Percentiles rank a stretch among this genome's conserved stretches.
phyloP scores from a whole-genome alignment of 371 early-diverging fungal species.

The Sanchytrium tribonematis region DNA sequence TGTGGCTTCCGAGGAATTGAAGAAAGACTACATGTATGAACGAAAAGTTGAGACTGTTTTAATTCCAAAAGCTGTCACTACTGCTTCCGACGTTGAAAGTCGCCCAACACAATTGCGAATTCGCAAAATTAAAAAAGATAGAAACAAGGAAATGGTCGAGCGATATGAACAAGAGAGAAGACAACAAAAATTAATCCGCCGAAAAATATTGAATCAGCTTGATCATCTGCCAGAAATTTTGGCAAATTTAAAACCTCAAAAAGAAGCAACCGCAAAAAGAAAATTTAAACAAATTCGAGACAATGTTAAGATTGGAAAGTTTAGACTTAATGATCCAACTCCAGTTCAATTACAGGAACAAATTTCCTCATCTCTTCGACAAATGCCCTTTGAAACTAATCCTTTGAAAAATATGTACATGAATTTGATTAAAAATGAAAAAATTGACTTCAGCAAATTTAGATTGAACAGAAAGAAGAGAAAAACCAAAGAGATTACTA shows the following conservation, averaged over 20 bases:
- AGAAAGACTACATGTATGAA: background rate
- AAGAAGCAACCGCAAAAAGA: background rate
- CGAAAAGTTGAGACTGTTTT: background rate
- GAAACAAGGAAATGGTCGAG: background rate
- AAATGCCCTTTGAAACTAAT: background rate
- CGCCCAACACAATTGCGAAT: background rate
- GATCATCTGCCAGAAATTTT: background rate
- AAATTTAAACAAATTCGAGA: background rate
- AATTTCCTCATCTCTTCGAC: background rate
- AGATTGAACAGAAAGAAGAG: background rate
- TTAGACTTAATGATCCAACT: background rate
- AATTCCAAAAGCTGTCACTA: background rate
- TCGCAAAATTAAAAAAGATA: background rate
- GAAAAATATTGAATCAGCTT: background rate
- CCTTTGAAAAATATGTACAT: background rate
- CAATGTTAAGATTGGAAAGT: slow-evolving; percentile 1
- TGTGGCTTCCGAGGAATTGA: background rate
- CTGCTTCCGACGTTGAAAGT: background rate
- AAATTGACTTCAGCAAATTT: background rate
- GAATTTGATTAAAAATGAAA: background rate
- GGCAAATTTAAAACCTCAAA: background rate
- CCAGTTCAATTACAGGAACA: background rate
- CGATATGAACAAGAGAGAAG: background rate
- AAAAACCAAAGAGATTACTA: background rate
- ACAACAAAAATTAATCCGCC: background rate